Conservation (phyloP, 2,329 filamentous ascomycete species). For the Myriosclerotinia scirpicola region DNA sequence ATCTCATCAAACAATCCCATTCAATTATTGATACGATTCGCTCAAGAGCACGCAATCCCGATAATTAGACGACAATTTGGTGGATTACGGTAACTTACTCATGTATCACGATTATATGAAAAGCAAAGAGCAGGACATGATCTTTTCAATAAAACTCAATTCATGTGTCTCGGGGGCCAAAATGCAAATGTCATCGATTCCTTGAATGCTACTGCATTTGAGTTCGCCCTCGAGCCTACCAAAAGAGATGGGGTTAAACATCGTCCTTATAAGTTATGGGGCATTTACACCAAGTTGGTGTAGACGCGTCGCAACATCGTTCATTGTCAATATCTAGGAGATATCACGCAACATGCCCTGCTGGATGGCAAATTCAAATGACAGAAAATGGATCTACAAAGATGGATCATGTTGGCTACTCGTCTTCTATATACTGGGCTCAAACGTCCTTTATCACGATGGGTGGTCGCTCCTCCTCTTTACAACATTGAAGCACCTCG, state of each 20-base stretch:
- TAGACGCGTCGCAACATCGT: too few species aligned
- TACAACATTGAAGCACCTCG: not conserved
- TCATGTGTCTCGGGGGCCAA: not conserved
- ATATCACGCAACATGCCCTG: constrained; percentile 12
- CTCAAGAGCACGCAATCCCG: not conserved
- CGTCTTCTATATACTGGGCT: not conserved
- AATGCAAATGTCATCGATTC: not conserved
- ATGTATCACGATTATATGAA: not conserved
- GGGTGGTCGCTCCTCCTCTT: not conserved
- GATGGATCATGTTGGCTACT: not conserved
- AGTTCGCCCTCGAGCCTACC: not conserved
- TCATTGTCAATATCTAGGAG: not conserved
- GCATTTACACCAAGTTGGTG: not conserved
- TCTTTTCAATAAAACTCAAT: not conserved
- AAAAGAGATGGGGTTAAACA: not conserved
- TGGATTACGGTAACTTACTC: not conserved
- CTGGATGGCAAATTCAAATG: not conserved
- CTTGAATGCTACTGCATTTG: not conserved
- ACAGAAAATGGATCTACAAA: not conserved
- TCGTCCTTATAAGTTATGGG: not conserved
- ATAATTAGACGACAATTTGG: not conserved
- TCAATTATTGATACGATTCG: not conserved
- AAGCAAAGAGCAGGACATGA: not conserved
- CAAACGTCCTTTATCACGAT: not conserved
- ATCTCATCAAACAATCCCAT: not conserved